Base-by-base conservation (phyloP, 352 stramenopile species). In the Phytophthora chlamydospora region DNA sequence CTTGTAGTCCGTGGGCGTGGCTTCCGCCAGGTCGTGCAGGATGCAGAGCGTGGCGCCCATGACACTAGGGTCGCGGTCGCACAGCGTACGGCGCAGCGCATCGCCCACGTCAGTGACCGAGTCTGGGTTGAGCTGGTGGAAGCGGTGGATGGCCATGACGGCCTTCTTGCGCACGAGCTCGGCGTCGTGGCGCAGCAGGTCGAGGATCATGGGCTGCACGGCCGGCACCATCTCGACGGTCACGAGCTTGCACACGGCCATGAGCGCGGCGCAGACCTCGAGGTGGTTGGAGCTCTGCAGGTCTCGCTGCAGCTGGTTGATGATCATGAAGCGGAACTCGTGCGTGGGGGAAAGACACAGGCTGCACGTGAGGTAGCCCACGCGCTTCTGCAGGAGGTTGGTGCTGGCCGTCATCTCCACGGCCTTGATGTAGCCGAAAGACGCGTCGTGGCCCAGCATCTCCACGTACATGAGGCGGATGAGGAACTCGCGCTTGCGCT, bases 311-410 rank as follows among this genome's bases (percentile, higher is more conserved):
- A 99, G 90, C 81, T 99, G 97, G 78, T 99, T 99, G 38, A 99
- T 98, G 33, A 99, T 96, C 98, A 99, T 99, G 84, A 99, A 99
- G 53, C 98, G 90, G 75, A 99, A 99, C 78, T 99, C 97, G 79
- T 99, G 97, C 33, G 98, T 97, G 3, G 98, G 98, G 16, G 91
- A 97, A 16, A 99, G 84, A 73, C 97, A 98, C 49, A 98, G 85
- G 19, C 65, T 84, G 72, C 88, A 95, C 44, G 97, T 96, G 31
- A 99, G 76, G 76, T 99, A 99, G 6, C 97, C 97, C 14, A 98
- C 96, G 50, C 96, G 96, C 76, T 99, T 99, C 74, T 99, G 96
- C 66, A 98, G 90, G n/a, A 99, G 85, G 57, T 97, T 98, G 19
- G 96, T 96, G 35, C 93, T 98, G 7, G 97, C 97, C 7, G 93